Base-by-base conservation (phyloP, 805 yeast genomes). In the Candida tammaniensis region DNA sequence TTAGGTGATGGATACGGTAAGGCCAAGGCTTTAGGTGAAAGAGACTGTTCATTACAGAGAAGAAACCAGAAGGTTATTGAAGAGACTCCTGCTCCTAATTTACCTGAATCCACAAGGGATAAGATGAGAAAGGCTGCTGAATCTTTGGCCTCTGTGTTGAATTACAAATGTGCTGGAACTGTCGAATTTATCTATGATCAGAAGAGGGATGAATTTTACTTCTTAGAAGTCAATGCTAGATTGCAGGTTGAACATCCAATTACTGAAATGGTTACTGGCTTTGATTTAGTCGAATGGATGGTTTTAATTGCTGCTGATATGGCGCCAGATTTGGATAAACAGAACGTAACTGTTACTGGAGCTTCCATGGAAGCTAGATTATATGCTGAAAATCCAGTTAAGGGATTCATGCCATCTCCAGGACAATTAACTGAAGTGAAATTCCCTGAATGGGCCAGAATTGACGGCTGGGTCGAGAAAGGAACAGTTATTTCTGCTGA, bases 201-300 rank as follows among this genome's bases (percentile, higher is more conserved):
- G 52, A 71, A 61, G 36, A 70, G 95, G 48, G 91, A 89, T 55
- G 93, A 82, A 55, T 93, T 91, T 59, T 91, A 91, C 68, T 91
- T 91, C 66, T 70, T 91, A 53, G 98, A 91, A 60, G 98, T 91
- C 46, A 91, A 91, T 57, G 95, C 98, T 9, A 80, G 98, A 56
- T 74, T 91, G 49, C 98, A 91, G 62, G 98, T 91, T 30, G 98
- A 91, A 68, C 98, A 91, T 60, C 98, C 98, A 25, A 82, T 93
- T 51, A 91, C 98, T 18, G 98, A 91, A 64, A 71, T 80, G 78
- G 95, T 86, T 25, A 91, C 97, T 13, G 97, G 97, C 3, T 66
- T 89, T 35, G 98, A 91, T 62, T 69, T 91, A 44, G 98, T 91
- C 14, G 97, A 93, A 61, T 87, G 96, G 96, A 93, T 93, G 98